Conservation (phyloP, 805 yeast species). For the Huiozyma naganishii region DNA sequence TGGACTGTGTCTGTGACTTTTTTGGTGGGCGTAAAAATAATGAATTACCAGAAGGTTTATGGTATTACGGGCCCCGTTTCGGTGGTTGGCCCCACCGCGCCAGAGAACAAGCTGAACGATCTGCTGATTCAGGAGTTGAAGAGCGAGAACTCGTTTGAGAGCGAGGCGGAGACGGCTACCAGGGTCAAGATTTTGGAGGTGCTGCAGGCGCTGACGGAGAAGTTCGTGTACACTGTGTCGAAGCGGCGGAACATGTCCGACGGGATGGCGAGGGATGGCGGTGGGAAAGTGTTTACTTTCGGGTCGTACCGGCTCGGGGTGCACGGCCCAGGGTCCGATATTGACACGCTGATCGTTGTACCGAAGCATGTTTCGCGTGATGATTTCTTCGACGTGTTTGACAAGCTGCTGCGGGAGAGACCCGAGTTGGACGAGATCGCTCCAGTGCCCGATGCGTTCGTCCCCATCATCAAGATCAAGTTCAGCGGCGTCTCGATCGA, state of each 20-base stretch:
- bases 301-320: conserved; percentile 95
- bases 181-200: conserved; percentile 63
- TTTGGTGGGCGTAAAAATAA: too few species aligned
- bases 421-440: conserved; percentile 85
- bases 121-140: conserved; percentile 67
- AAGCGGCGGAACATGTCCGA: conserved; percentile 84
- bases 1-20: too few species aligned
- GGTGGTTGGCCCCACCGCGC: conserved; percentile 69
- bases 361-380: conserved; percentile 91
- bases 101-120: conserved; percentile 69
- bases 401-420: conserved; percentile 52
- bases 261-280: conserved; percentile 95
- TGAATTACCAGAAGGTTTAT: conserved; percentile 23
- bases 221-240: conserved; percentile 76
- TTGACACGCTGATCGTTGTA: conserved; percentile 91
- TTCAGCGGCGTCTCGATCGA: conserved; percentile 90
- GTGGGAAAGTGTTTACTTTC: conserved; percentile 93
- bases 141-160: conserved; percentile 78
- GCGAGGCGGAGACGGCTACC: conserved; percentile 71
- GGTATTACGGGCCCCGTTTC: conserved; percentile 58
- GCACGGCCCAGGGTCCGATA: conserved; percentile 96
- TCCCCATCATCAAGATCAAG: conserved; percentile 88
- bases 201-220: conserved; percentile 64
- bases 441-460: conserved; percentile 93
- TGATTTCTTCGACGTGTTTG: conserved; percentile 80